A percentile compares a stretch with the other conserved stretches of the same genome.
phyloP scores from a whole-genome alignment of 2,329 filamentous ascomycete genomes.

The Hymenoscyphus occultus region DNA sequence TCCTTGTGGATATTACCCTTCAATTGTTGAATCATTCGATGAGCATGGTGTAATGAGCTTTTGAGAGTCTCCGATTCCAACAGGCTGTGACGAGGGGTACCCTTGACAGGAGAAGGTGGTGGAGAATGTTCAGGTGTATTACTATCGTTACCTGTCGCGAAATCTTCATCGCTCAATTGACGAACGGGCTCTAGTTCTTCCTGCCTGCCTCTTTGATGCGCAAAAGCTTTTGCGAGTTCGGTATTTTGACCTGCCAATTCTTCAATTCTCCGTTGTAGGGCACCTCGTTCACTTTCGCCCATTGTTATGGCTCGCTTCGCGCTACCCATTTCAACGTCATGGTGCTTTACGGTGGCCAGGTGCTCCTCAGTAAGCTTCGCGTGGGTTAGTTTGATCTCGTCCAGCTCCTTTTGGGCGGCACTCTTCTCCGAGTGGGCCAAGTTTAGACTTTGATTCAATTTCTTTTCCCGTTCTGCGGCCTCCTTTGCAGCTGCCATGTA shows the following conservation, averaged over 20 bases:
- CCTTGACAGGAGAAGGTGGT: slow-evolving; percentile 85
- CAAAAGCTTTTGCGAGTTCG: slow-evolving; percentile 81
- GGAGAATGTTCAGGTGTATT: slow-evolving; percentile 86
- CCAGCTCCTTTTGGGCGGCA: slow-evolving; percentile 76
- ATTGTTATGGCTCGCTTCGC: slow-evolving; percentile 76
- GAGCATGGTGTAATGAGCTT: slow-evolving; percentile 89
- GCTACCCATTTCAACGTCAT: slow-evolving; percentile 83
- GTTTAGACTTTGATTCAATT: slow-evolving; percentile 70
- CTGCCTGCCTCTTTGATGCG: slow-evolving; percentile 65
- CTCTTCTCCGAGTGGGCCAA: slow-evolving; percentile 71
- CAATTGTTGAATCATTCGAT: slow-evolving; percentile 93
- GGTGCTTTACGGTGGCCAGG: slow-evolving; percentile 70
- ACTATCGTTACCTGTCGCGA: slow-evolving; percentile 64
- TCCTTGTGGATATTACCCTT: slow-evolving; percentile 94
- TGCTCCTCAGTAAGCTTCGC: slow-evolving; percentile 81
- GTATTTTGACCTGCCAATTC: slow-evolving; percentile 87
- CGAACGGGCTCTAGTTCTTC: slow-evolving; percentile 62
- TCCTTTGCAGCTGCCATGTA: slow-evolving; percentile 71
- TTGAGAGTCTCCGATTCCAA: slow-evolving; percentile 96
- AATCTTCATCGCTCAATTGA: slow-evolving; percentile 58
- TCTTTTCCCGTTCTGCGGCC: slow-evolving; percentile 76
- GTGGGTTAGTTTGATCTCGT: slow-evolving; percentile 80
- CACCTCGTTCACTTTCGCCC: slow-evolving; percentile 74
- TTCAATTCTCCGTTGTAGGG: slow-evolving; percentile 80
- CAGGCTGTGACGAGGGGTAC: slow-evolving; percentile 83